Evolutionary conservation across 1,284 basidiomycete genomes (phyloP).

Genomic region (Melampsora americana): DNA sequence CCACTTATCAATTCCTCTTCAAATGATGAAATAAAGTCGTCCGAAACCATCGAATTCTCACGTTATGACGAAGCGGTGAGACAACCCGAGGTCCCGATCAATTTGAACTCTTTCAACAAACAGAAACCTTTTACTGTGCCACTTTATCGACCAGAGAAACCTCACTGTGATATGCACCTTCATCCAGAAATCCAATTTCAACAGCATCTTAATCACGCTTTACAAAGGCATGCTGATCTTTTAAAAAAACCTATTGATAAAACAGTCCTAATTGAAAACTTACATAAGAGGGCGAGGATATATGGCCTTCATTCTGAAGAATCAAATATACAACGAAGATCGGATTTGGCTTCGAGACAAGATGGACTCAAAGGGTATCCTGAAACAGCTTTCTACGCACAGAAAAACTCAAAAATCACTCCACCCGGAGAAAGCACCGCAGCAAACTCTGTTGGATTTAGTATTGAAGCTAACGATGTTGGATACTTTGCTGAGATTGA

Average conservation of each 20-base stretch:
- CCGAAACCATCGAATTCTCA: neutral
- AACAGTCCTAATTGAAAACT: slow-evolving; percentile 14
- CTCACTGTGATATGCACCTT: slow-evolving; percentile 7
- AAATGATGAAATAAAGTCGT: neutral
- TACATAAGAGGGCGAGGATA: slow-evolving; percentile 1
- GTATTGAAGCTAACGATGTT: slow-evolving; percentile 65
- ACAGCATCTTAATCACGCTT: slow-evolving; percentile 39
- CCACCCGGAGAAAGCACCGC: slow-evolving; percentile 60
- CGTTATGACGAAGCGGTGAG: neutral
- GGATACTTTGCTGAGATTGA: slow-evolving; percentile 70
- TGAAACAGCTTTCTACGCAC: slow-evolving; percentile 5
- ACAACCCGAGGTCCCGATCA: neutral
- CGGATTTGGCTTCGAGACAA: neutral
- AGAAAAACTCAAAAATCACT: slow-evolving; percentile 58
- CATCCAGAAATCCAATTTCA: slow-evolving; percentile 38
- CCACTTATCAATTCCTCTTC: neutral
- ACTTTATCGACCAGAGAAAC: slow-evolving; percentile 12
- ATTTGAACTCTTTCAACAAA: slow-evolving; percentile 23
- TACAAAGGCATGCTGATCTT: slow-evolving; percentile 23
- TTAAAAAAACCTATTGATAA: slow-evolving; percentile 20
- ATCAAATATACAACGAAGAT: neutral
- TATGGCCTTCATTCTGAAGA: neutral
- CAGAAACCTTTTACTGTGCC: slow-evolving; percentile 28
- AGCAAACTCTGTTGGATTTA: slow-evolving; percentile 66
- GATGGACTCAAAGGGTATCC: slow-evolving; percentile 12